Evolutionary conservation across 75 land plant species (phyloP).

Genomic region (Selaginella tamariscina): DNA sequence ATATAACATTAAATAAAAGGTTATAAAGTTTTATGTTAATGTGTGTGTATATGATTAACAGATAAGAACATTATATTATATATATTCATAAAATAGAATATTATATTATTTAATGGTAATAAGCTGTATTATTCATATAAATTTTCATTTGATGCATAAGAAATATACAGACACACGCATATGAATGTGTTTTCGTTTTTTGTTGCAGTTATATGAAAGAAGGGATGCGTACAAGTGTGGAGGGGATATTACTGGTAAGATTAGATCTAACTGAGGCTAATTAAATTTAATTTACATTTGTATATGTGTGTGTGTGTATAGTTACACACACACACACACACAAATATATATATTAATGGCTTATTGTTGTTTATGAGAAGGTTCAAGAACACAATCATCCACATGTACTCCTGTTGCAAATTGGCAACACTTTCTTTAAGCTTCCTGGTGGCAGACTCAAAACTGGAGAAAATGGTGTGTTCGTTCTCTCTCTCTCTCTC

Average conservation of each 20-base stretch:
- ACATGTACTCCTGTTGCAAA: slow-evolving; percentile 82
- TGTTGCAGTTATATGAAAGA: slow-evolving; percentile 95
- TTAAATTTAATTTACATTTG: neutral
- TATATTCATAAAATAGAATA: too few relatives aligned
- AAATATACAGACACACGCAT: too few relatives aligned
- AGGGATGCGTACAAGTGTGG: slow-evolving; percentile 96
- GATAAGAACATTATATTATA: too few relatives aligned
- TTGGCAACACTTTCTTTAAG: slow-evolving; percentile 95
- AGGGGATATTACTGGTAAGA: slow-evolving; percentile 83
- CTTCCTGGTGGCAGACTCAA: slow-evolving; percentile 95
- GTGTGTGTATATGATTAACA: too few relatives aligned
- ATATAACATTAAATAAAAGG: too few relatives aligned
- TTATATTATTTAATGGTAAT: too few relatives aligned
- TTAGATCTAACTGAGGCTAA: neutral
- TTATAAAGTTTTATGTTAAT: too few relatives aligned
- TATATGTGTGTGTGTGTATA: too few relatives aligned
- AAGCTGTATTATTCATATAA: too few relatives aligned
- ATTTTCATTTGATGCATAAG: too few relatives aligned
- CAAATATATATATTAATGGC: neutral
- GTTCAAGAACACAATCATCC: slow-evolving; percentile 99
- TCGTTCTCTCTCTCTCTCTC: neutral
- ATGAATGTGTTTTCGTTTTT: too few relatives aligned
- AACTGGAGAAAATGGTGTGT: slow-evolving; percentile 93
- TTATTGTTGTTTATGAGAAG: slow-evolving; percentile 30
- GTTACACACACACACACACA: too few relatives aligned